Conservation (phyloP, 2,329 filamentous ascomycete species). For the Capronia coronata region DNA sequence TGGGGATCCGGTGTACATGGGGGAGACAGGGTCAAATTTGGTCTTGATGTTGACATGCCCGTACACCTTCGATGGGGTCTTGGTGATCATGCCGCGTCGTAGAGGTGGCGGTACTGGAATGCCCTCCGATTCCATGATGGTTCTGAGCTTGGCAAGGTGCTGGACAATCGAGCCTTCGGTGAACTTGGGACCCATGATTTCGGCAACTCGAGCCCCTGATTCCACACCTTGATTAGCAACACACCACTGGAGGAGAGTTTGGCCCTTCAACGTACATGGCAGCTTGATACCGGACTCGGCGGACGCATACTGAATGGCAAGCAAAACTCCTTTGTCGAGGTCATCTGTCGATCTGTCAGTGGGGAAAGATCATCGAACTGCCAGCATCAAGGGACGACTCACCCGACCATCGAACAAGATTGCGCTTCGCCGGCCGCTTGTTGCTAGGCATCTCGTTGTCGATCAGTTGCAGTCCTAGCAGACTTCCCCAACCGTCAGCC, state of each 20-base stretch:
- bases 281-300: constrained; percentile 36
- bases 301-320: constrained; percentile 40
- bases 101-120: constrained; percentile 38
- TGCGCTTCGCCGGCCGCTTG: constrained; percentile 32
- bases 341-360: constrained; percentile 34
- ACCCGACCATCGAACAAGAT: constrained; percentile 41
- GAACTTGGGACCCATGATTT: constrained; percentile 37
- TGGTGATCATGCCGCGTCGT: constrained; percentile 32
- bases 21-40: constrained; percentile 3
- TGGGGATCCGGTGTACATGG: constrained; percentile 7
- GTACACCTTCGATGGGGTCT: constrained; percentile 25
- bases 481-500: too few species aligned
- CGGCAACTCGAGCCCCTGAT: constrained; percentile 34
- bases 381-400: constrained; percentile 19
- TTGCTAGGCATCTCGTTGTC: background rate
- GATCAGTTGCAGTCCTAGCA: too few species aligned
- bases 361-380: background rate
- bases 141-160: constrained; percentile 42
- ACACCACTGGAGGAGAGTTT: background rate
- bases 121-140: constrained; percentile 29
- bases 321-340: constrained; percentile 39
- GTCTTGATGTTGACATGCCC: constrained; percentile 5
- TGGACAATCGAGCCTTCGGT: constrained; percentile 43
- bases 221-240: background rate
- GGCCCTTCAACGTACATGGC: constrained; percentile 33